Evolutionary conservation across 2,329 filamentous ascomycete genomes (phyloP).

Genomic region (Colletotrichum musae): DNA sequence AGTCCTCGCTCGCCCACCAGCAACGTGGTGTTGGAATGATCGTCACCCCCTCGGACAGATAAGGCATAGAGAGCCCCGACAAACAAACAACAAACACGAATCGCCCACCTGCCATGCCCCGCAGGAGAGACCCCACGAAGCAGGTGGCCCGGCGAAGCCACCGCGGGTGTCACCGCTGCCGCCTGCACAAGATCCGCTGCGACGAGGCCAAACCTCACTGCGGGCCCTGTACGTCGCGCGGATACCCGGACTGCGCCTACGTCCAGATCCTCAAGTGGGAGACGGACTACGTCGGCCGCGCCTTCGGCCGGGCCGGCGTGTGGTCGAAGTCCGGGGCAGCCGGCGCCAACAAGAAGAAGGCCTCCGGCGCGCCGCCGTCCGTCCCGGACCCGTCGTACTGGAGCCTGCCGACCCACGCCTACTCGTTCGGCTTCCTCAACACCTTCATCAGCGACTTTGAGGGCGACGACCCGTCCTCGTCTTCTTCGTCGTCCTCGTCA

Average conservation of each 20-base stretch:
- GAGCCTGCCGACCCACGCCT: conserved; percentile 24
- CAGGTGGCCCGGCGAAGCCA: conserved; percentile 42
- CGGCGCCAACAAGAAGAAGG: conserved; percentile 11
- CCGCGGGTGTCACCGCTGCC: conserved; percentile 45
- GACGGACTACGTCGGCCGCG: conserved; percentile 47
- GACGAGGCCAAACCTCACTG: conserved; percentile 44
- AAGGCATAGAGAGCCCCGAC: no score
- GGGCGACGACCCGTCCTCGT: conserved; percentile 1
- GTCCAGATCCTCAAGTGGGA: conserved; percentile 48
- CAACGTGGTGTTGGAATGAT: neutral
- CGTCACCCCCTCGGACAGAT: neutral
- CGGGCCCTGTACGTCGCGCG: conserved; percentile 42
- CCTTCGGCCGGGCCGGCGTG: conserved; percentile 49
- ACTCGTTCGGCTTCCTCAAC: conserved; percentile 34
- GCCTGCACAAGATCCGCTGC: conserved; percentile 45
- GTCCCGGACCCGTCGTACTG: conserved; percentile 19
- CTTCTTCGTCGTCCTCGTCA: conserved; percentile 21
- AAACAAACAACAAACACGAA: neutral
- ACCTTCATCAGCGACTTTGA: conserved; percentile 25
- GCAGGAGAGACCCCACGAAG: conserved; percentile 35
- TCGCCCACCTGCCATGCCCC: conserved; percentile 20
- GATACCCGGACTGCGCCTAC: conserved; percentile 42
- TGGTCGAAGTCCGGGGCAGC: conserved; percentile 45
- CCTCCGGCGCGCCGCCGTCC: conserved; percentile 18
- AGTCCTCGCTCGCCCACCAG: neutral